These are phyloP conservation scores for Psophocarpus tetragonolobus DNA, from an alignment of 306 rosid genomes.

Conservation along the genomic window DNA sequence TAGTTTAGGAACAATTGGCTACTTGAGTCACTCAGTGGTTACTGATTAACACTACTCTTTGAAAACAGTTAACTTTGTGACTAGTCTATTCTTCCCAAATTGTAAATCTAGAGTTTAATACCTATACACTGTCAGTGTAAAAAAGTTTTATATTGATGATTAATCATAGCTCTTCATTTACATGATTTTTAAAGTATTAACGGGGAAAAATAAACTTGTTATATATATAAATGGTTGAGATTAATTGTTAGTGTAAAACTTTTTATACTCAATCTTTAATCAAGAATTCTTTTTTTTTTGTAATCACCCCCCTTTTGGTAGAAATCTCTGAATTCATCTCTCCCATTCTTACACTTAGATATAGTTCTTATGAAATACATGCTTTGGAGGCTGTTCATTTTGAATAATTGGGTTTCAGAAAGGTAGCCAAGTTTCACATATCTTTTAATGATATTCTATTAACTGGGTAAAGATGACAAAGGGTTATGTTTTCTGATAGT, in stretches of 20 bases:
- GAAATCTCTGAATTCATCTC: conserved; percentile 14
- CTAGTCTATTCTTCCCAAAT: background rate
- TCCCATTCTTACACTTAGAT: conserved; percentile 8
- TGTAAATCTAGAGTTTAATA: too few species aligned
- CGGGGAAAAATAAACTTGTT: too few species aligned
- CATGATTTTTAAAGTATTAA: too few species aligned
- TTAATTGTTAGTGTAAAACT: too few species aligned
- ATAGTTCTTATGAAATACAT: background rate
- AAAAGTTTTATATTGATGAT: too few species aligned
- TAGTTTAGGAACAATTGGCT: background rate
- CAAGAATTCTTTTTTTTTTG: background rate
- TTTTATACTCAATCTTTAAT: too few species aligned
- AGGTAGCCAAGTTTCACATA: conserved; percentile 11
- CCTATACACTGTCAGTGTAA: too few species aligned
- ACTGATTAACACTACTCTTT: conserved; percentile 8
- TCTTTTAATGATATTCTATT: conserved; percentile 7
- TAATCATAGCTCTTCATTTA: too few species aligned
- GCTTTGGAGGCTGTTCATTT: conserved; percentile 17
- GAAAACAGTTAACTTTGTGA: conserved; percentile 2
- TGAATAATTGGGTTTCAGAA: background rate
- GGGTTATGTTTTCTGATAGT: conserved; percentile 6
- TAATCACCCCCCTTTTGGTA: background rate
- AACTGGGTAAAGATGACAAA: background rate
- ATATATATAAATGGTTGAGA: too few species aligned
- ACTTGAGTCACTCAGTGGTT: background rate